Evolutionary conservation across 805 yeast species (phyloP).

Genomic region (Candida loeiensis): DNA sequence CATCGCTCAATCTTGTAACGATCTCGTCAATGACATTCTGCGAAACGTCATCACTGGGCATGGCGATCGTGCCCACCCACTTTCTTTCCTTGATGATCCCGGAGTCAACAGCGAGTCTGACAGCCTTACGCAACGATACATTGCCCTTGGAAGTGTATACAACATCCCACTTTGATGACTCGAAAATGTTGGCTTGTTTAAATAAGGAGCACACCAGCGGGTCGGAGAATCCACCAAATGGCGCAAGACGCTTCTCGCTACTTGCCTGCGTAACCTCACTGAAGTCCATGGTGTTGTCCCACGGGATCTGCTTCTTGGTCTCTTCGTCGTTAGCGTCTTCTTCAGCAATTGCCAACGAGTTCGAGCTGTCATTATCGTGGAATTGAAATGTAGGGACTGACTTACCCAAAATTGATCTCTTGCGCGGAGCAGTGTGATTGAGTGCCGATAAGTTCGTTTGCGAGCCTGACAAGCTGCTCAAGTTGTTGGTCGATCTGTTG

Average conservation of each 20-base stretch:
- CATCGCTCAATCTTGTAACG: constrained; percentile 38
- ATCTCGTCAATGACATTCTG: constrained; percentile 52
- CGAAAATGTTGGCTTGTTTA: constrained; percentile 45
- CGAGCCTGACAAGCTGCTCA: constrained; percentile 16
- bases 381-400: constrained; percentile 18
- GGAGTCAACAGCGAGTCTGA: constrained; percentile 50
- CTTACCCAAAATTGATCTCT: constrained; percentile 16
- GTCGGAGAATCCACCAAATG: constrained; percentile 73
- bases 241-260: constrained; percentile 42
- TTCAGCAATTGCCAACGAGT: constrained; percentile 30
- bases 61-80: constrained; percentile 92
- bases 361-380: constrained; percentile 25
- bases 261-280: constrained; percentile 8
- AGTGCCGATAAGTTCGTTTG: constrained; percentile 14
- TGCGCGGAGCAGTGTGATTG: constrained; percentile 9
- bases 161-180: constrained; percentile 69
- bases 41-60: constrained; percentile 84
- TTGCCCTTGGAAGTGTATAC: constrained; percentile 73
- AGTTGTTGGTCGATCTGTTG: constrained; percentile 28
- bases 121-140: constrained; percentile 84
- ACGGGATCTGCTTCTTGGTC: constrained; percentile 1
- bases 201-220: constrained; percentile 46
- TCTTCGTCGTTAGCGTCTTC: constrained; percentile 13
- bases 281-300: constrained; percentile 10
- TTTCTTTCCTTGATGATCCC: constrained; percentile 35